Evolutionary conservation across 2,329 filamentous ascomycete species (phyloP), one percentile per base, ranked within the genome.

Genomic region (Colletotrichum lupini): DNA sequence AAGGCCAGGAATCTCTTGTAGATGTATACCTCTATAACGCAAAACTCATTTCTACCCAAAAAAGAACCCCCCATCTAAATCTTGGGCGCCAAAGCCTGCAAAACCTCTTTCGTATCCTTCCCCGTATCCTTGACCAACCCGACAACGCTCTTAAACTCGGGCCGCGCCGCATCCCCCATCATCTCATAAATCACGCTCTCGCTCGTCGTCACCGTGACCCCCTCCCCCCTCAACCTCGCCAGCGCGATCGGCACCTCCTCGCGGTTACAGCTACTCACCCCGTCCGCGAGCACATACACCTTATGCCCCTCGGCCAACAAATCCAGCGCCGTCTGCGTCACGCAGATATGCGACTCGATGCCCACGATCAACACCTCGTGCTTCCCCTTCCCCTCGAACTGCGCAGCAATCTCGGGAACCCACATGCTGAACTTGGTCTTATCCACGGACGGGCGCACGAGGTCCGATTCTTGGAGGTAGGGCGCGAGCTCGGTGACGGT

Each of bases 401-500:
- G 77, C 5, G 83, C 77, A 30, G 87, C 84, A 56, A 98, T 85
- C 52, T 92, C 87, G 0, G 94, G 93, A 2, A 93, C 91, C 81
- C 91, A 88, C 95, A 98, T 98, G 80, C 92, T 94, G 87, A 98
- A 98, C 63, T 90, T 88, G 5, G 94, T 96, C 85, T 98, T 98
- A 87, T 98, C 96, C 77, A 90, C 85, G 78, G 94, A 84, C 52
- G 84, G 72, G 16, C 72, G 73, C 64, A 79, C 68, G n/a, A 77
- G 87, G 37, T 87, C 86, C 16, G 67, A 68, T 46, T 66, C 68
- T 58, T 87, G 80, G 67, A 92, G 86, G 58, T 88, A 83, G 5
- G 85, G 79, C 73, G 87, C 82, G 26, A 98, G 89, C 79, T 97
- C 92, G 4, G 91, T 79, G 74, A 97, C 94, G 37, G 94, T 97